These are phyloP conservation scores for Hemisphaericaspora xylanilytica DNA, from an alignment of 1,139 yeast genomes.

Conservation along the genomic window DNA sequence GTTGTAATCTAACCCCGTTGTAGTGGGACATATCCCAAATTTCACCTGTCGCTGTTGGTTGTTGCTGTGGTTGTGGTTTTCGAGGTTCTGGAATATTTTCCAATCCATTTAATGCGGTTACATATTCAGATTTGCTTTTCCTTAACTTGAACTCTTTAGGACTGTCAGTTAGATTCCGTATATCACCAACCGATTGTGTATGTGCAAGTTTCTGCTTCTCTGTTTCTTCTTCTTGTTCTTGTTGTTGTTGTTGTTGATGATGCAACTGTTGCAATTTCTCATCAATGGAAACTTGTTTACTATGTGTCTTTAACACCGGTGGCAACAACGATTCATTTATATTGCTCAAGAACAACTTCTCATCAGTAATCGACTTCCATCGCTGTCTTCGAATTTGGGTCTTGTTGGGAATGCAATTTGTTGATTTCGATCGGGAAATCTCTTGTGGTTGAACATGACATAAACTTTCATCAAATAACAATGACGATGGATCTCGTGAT, in stretches of 20 bases:
- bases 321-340: constrained; percentile 36
- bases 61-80: constrained; percentile 26
- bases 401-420: constrained; percentile 19
- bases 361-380: constrained; percentile 34
- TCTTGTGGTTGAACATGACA: neutral
- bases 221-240: too few relatives aligned
- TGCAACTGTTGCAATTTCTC: neutral
- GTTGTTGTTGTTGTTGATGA: neutral
- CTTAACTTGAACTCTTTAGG: constrained; percentile 1
- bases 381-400: constrained; percentile 17
- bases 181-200: neutral
- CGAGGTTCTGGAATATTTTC: constrained; percentile 30
- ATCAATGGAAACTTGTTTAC: constrained; percentile 7
- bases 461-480: constrained; percentile 1
- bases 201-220: too few relatives aligned
- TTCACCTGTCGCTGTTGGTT: constrained; percentile 39
- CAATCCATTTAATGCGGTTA: constrained; percentile 25
- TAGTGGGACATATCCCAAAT: constrained; percentile 25
- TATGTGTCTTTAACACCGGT: constrained; percentile 27
- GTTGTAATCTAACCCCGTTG: constrained; percentile 22
- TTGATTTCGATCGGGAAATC: constrained; percentile 24
- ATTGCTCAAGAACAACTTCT: constrained; percentile 29
- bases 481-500: constrained; percentile 4
- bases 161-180: neutral
- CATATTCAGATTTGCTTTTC: constrained; percentile 9